phyloP scores from a whole-genome alignment of 2,329 filamentous ascomycete species.

The Aspergillus cejpii region DNA sequence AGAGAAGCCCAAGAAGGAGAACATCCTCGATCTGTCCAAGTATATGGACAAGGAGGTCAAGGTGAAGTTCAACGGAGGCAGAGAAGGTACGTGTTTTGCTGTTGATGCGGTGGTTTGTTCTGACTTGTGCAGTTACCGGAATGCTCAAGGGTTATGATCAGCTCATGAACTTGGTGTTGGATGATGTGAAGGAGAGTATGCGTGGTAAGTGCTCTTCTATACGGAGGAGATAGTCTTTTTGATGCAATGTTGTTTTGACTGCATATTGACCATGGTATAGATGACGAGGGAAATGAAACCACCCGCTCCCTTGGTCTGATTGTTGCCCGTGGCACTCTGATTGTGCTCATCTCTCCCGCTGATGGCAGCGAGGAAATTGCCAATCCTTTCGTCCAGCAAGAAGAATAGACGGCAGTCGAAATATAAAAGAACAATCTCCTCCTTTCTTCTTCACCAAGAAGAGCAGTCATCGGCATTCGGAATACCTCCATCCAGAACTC shows the following conservation, averaged over 20 bases:
- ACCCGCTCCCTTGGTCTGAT: slow-evolving; percentile 76
- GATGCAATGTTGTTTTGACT: no score
- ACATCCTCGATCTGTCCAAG: slow-evolving; percentile 89
- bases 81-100: slow-evolving; percentile 61
- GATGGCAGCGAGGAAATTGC: slow-evolving; percentile 94
- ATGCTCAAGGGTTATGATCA: slow-evolving; percentile 93
- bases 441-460: neutral
- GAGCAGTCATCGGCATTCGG: neutral
- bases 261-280: slow-evolving; percentile 48
- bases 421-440: no score
- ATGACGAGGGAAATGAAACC: slow-evolving; percentile 85
- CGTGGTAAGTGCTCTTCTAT: slow-evolving; percentile 56
- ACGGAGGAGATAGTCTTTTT: neutral
- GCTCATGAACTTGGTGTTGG: slow-evolving; percentile 94
- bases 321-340: slow-evolving; percentile 82
- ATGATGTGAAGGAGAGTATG: slow-evolving; percentile 86
- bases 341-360: slow-evolving; percentile 85
- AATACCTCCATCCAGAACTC: neutral
- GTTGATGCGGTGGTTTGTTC: neutral
- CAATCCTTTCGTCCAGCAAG: slow-evolving; percentile 78
- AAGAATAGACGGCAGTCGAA: slow-evolving; percentile 47
- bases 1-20: slow-evolving; percentile 93
- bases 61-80: slow-evolving; percentile 93
- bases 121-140: slow-evolving; percentile 60
- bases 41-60: slow-evolving; percentile 96